A percentile compares a stretch with the other conserved stretches of the same genome.
These are phyloP conservation scores for Sporothrix globosa DNA, from an alignment of 2,329 filamentous ascomycete genomes.

Conservation along the genomic window DNA sequence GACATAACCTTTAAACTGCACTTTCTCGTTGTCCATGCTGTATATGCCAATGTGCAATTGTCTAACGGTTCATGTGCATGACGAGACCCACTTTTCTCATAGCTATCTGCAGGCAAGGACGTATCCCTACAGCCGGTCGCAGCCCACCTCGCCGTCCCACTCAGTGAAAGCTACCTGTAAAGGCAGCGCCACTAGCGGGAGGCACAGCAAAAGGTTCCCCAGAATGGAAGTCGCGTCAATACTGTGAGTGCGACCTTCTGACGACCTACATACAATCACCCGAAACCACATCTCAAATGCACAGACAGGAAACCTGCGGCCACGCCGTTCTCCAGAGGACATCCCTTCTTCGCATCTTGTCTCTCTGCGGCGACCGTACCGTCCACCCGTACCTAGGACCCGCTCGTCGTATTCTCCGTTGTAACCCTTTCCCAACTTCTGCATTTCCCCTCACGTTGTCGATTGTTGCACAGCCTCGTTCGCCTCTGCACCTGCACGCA, in stretches of 20 bases:
- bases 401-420: neutral
- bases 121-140: no score
- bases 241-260: no score
- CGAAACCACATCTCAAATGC: no score
- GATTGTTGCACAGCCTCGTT: conserved; percentile 13
- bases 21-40: neutral
- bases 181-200: conserved; percentile 9
- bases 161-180: neutral
- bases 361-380: neutral
- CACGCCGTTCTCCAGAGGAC: neutral
- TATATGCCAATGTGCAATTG: no score
- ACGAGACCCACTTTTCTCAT: no score
- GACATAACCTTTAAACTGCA: no score
- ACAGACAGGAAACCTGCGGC: neutral
- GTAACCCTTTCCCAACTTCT: conserved; percentile 13
- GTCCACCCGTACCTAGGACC: neutral
- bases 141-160: no score
- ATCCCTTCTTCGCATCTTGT: neutral
- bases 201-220: conserved; percentile 28
- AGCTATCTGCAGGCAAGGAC: no score
- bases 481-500: neutral
- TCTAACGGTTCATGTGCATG: no score
- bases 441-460: conserved; percentile 12
- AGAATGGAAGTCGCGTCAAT: neutral
- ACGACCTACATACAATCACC: no score